Evolutionary conservation across 257 asterid species (phyloP), one percentile per base, ranked within the genome.

Genomic region (Handroanthus guayacan): DNA sequence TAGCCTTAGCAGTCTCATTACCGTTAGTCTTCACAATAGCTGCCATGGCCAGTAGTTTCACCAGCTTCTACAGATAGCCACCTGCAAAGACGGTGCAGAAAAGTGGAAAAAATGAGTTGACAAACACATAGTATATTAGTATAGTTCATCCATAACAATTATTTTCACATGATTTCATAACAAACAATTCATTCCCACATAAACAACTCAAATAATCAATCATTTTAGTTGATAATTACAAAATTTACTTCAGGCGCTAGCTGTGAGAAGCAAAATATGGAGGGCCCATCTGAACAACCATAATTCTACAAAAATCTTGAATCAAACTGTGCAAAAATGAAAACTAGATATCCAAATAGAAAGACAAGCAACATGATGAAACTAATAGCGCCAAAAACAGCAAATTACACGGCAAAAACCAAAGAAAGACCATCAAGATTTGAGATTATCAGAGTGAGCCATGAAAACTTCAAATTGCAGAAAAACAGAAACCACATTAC

Each of bases 21-120:
- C 85, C 92, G 70, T 77, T 85, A 8, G 82, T 12, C 77, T 87
- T 81, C 72, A 5, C 79, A 14, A 81, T 62, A 75, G 81, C 67
- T 38, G 89, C 96, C 97, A 89, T 92, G 41, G 54, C 78, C 47
- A 67, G 79, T 47, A 63, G 67, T 54, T 78, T 60, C 75, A 73
- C 75, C 69, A 17, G 72, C 61, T 43, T 74, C 55, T 13, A 56
- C 51, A 43, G 67, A 67, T 45, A 1, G 52, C 64, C 16, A 36
- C 73, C 71, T 62, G 71, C 16, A 75, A 31, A 80, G 55, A 56
- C 31, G 31, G 31, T 25, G 31, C 31, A 56, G 25, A 14, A 47
- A 36, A 44, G 43, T 1, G 55, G 37, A 41, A 6, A 17, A 34
- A 69, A 67, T 39, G 25, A 66, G 5, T 36, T 11, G 13, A 18